Conservation (phyloP, 2,329 filamentous ascomycete species). For the Drechslerella stenobrocha region DNA sequence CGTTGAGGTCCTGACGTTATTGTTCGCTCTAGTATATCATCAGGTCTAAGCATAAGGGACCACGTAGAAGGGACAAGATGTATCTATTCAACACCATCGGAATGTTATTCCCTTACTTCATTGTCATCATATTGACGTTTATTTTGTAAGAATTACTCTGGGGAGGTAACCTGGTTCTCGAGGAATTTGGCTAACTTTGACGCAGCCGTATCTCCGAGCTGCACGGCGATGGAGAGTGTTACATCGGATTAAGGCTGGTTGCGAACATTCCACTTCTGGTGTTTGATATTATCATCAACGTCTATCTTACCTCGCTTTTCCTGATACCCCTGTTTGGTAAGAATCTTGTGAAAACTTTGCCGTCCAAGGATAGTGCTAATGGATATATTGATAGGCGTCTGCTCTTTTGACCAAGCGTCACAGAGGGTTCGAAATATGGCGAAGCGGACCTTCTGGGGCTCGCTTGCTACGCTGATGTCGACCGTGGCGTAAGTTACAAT, state of each 20-base stretch:
- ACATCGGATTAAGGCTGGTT: slow-evolving; percentile 65
- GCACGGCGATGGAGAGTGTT: slow-evolving; percentile 61
- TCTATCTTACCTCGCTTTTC: slow-evolving; percentile 68
- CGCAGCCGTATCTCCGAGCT: slow-evolving; percentile 63
- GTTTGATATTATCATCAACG: slow-evolving; percentile 66
- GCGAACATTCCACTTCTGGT: slow-evolving; percentile 66
- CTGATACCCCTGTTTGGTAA: slow-evolving; percentile 64
- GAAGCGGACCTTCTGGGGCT: slow-evolving; percentile 65
- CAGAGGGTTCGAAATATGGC: slow-evolving; percentile 60
- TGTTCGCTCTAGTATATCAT: slow-evolving; percentile 60
- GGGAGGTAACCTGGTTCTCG: background rate
- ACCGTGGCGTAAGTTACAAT: slow-evolving; percentile 61
- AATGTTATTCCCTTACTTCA: slow-evolving; percentile 57
- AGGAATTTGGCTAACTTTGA: background rate
- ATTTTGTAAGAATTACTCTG: slow-evolving; percentile 61
- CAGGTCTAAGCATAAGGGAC: slow-evolving; percentile 59
- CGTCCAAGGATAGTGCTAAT: slow-evolving; percentile 23
- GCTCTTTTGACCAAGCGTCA: slow-evolving; percentile 48
- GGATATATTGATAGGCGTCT: slow-evolving; percentile 47
- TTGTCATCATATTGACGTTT: slow-evolving; percentile 64
- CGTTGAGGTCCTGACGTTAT: background rate
- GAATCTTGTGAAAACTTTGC: slow-evolving; percentile 40
- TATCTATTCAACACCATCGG: slow-evolving; percentile 67
- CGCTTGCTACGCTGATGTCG: slow-evolving; percentile 63
- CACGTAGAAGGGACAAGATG: slow-evolving; percentile 62